Percentiles rank a stretch among this genome's conserved stretches.
phyloP scores from a whole-genome alignment of 2,329 filamentous ascomycete species.

The Neodidymelliopsis sp. region DNA sequence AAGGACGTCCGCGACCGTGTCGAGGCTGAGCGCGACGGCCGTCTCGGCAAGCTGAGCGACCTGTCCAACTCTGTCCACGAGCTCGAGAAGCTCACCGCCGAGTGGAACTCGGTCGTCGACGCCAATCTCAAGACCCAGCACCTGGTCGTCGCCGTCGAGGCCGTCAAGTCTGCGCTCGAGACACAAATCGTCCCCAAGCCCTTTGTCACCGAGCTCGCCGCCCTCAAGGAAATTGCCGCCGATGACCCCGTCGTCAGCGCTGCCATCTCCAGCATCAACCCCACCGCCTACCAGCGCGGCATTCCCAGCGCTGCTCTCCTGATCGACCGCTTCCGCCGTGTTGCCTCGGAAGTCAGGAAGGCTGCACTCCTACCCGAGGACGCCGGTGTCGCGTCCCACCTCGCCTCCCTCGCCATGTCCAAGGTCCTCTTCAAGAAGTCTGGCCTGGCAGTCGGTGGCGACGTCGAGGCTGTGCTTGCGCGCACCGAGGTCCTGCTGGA shows the following conservation, averaged over 20 bases:
- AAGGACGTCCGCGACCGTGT: conserved; percentile 80
- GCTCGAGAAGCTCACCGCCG: conserved; percentile 84
- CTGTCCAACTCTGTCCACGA: conserved; percentile 79
- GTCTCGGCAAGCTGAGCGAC: conserved; percentile 84
- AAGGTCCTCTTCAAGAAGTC: conserved; percentile 96
- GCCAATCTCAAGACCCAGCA: conserved; percentile 93
- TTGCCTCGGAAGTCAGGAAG: conserved; percentile 92
- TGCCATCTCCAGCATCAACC: conserved; percentile 96
- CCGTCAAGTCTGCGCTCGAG: conserved; percentile 83
- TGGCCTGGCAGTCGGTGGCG: conserved; percentile 75
- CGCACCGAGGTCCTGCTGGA: conserved; percentile 90
- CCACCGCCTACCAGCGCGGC: conserved; percentile 89
- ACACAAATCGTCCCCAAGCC: conserved; percentile 77
- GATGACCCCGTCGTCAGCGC: conserved; percentile 88
- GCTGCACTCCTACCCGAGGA: conserved; percentile 90
- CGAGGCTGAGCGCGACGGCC: conserved; percentile 85
- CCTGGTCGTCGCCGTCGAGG: conserved; percentile 93
- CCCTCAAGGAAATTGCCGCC: conserved; percentile 87
- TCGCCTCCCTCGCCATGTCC: conserved; percentile 86
- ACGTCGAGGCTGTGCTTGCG: conserved; percentile 92
- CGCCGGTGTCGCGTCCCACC: conserved; percentile 92
- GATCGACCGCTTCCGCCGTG: conserved; percentile 93
- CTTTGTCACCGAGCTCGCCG: conserved; percentile 91
- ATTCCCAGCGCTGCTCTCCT: conserved; percentile 84
- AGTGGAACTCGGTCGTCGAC: conserved; percentile 92